Conservation (phyloP, 1,284 basidiomycete genomes). For the Golubevia pallescens region DNA sequence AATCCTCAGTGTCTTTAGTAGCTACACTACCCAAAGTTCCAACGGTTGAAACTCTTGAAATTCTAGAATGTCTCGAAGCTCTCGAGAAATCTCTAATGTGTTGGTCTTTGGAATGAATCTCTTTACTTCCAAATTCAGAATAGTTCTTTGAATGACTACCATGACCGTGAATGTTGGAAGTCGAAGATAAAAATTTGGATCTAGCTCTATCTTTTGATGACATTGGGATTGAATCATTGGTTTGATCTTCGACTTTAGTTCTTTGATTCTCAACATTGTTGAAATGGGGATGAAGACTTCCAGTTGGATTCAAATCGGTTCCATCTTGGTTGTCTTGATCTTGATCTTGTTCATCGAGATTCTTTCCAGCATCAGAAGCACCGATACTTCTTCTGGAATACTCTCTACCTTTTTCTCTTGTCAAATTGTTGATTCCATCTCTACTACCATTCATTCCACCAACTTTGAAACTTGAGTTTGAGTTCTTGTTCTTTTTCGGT, state of each 20-base stretch:
- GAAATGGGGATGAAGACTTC: neutral
- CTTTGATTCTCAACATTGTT: neutral
- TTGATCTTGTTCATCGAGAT: neutral
- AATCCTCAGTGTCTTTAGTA: slow-evolving; percentile 29
- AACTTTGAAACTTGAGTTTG: neutral
- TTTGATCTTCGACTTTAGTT: neutral
- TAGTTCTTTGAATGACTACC: neutral
- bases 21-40: slow-evolving; percentile 22
- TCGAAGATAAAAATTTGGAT: too few relatives aligned
- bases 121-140: neutral
- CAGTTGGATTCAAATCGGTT: neutral
- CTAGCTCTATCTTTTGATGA: too few relatives aligned
- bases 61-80: slow-evolving; percentile 31
- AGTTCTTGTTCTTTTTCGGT: neutral
- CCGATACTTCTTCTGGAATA: neutral
- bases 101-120: too few relatives aligned
- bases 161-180: neutral
- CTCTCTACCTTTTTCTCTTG: neutral
- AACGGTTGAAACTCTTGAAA: slow-evolving; percentile 34
- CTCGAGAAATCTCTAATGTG: neutral
- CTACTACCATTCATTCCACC: neutral
- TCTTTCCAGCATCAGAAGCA: neutral
- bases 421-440: neutral
- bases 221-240: too few relatives aligned
- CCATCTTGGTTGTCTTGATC: neutral